Evolutionary conservation across 2,329 filamentous ascomycete species (phyloP), one percentile per base, ranked within the genome.

Genomic region (Trichoderma sp.): DNA sequence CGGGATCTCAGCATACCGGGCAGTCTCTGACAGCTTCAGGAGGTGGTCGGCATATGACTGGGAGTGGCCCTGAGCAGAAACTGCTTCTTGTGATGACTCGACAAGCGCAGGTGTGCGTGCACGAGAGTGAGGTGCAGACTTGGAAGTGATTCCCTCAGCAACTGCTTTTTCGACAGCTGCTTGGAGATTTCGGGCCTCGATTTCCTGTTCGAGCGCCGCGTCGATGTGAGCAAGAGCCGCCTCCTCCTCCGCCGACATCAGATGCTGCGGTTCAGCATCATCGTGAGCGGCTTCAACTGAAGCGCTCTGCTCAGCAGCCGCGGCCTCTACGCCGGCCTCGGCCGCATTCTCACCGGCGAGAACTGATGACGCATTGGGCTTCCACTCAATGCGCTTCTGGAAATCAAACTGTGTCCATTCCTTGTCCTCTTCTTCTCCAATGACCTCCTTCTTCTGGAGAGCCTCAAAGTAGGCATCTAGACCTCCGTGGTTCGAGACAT

Each of bases 391-490:
- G 72, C 91, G 88, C 80, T 93, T 91, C 68, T 91, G 91, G 78
- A 96, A 94, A 79, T 97, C 92, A 76, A 94, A 96, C 79, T 97
- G 93, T 55, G 91, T 91, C 93, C 93, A 97, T 78, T 97, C 94
- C 73, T 91, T 89, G 62, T 93, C 91, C 59, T 89, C 82, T 47
- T 87, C 87, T 29, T 85, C 83, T 47, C 87, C 87, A 24, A 75
- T 75, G 4, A 76, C 91, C 78, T 95, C 89, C 72, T 90, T 88
- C 79, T 92, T 91, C 80, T 95, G 93, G 84, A 96, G 92, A 67
- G 93, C 92, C 79, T 96, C 93, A 76, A 94, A 96, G 81, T 97
- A 97, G 75, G 93, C 94, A 72, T 94, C 94, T 85, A 98, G 78
- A 70, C 91, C 92, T 72, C 87, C 87, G 82, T 91, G 87, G 69